Base-by-base conservation (phyloP, 2,329 filamentous ascomycete genomes). In the Pseudogymnoascus sp. region DNA sequence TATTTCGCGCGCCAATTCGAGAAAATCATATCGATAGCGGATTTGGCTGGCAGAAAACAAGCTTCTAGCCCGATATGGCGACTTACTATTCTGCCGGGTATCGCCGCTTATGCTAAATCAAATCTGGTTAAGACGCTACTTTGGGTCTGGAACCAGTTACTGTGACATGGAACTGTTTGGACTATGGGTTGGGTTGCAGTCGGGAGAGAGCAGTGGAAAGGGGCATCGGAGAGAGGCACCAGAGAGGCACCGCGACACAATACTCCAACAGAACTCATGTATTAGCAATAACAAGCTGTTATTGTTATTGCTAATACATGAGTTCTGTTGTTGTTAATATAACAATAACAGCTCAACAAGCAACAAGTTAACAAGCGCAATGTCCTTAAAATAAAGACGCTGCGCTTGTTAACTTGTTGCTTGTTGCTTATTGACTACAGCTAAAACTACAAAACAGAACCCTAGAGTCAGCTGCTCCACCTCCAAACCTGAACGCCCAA, bases 21-120 rank as follows among this genome's bases (percentile, higher is more conserved):
- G 50, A 56, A 56, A 56, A 56, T 56, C 50, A 56, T 56, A 56
- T 56, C 28, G 16, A 56, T 16, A 56, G 50, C 50, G 50, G 50
- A 6, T 56, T 56, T 56, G 50, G 28, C 50, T 12, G 50, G 50
- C 50, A 56, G 50, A 56, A 56, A 56, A 11, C 28, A 56, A 56
- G n/a, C 50, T 56, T 33, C 50, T 56, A 56, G 50, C 50, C 50
- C 10, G 50, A 56, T 56, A 56, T 56, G 16, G 50, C 16, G 50
- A 33, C 6, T 19, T 56, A 33, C 5, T 56, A 56, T 56, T 56
- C 50, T 56, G 50, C 50, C 50, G 16, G 50, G 50, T 56, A 35
- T 56, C 28, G 50, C 50, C 50, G 50, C 50, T 56, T 56, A 7
- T 56, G 28, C 50, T 56, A 56, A 56, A 19, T 14, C 28, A 22